Evolutionary conservation across 2,329 filamentous ascomycete genomes (phyloP), one percentile per base, ranked within the genome.

Genomic region (Colletotrichum caudatum): DNA sequence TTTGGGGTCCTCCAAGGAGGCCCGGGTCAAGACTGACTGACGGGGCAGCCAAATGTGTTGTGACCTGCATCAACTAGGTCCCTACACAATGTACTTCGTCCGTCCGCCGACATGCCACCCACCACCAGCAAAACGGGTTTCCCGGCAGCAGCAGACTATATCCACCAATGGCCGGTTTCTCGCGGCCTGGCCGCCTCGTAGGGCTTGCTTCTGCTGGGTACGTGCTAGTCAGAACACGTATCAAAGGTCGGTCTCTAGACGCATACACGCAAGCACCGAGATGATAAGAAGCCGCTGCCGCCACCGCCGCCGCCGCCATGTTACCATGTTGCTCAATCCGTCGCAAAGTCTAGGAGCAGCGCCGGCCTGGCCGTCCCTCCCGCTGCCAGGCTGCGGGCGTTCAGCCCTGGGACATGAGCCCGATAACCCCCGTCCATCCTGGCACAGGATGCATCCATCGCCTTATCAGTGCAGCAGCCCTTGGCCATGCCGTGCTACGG

Each of bases 211-310:
- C 33, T 8, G 5, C 44, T 5, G 39, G 20, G 14, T 46, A 23
- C 48, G 14, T 46, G 35, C 48, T n/a, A 16, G 16, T n/a, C 29
- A 3, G 60, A 35, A 26, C 46, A 41, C 57, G 18, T 46, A 29
- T 46, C 33, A 44, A 20, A n/a, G 35, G n/a, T n/a, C n/a, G 51
- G 16, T 51, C 57, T 54, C 44, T 20, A 20, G 11, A 3, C 58
- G 41, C 8, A 16, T 14, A 39, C 3, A 14, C 56, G 46, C 18
- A 33, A 58, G 14, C 62, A 53, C n/a, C 58, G 23, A 62, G 41
- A 66, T 23, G 68, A 71, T 68, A 68, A 71, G 58, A 71, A 58
- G 68, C n/a, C n/a, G n/a, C n/a, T n/a, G n/a, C n/a, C n/a, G n/a
- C n/a, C n/a, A n/a, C n/a, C n/a, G n/a, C n/a, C n/a, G n/a, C n/a